phyloP scores from a whole-genome alignment of 2,329 filamentous ascomycete species.

The Leptosphaerulina australis region DNA sequence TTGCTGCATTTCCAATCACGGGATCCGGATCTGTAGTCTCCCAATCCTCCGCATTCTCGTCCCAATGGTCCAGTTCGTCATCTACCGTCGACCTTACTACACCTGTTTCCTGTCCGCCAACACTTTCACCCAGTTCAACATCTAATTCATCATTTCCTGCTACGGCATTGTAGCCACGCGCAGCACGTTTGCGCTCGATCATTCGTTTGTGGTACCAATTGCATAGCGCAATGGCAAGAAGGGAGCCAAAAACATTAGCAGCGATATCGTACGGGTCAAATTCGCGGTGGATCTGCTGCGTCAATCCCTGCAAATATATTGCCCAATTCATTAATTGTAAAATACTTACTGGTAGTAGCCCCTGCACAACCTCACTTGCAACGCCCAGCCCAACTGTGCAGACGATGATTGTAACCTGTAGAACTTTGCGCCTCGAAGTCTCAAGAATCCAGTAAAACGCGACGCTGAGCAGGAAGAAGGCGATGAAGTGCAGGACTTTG shows the following conservation, averaged over 20 bases:
- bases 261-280: constrained; percentile 85
- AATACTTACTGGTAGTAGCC: constrained; percentile 64
- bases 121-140: constrained; percentile 74
- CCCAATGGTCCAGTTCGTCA: constrained; percentile 90
- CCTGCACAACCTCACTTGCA: constrained; percentile 78
- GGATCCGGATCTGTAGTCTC: constrained; percentile 60
- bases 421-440: constrained; percentile 80
- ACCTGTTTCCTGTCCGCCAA: constrained; percentile 66
- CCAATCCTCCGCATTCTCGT: constrained; percentile 79
- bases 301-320: neutral
- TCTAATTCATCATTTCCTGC: constrained; percentile 66
- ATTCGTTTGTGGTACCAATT: constrained; percentile 95
- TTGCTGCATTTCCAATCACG: constrained; percentile 30
- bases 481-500: constrained; percentile 84
- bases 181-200: constrained; percentile 81
- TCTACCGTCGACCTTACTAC: constrained; percentile 65
- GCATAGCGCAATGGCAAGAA: constrained; percentile 73
- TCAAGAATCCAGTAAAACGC: constrained; percentile 97
- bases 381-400: constrained; percentile 76
- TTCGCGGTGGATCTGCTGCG: constrained; percentile 52
- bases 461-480: constrained; percentile 87
- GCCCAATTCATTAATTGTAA: too few species aligned
- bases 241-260: constrained; percentile 82
- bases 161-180: constrained; percentile 73
- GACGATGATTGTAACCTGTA: constrained; percentile 81